These are phyloP conservation scores for Astrocystis sublimbata DNA, from an alignment of 495 filamentous ascomycete species.

Conservation along the genomic window DNA sequence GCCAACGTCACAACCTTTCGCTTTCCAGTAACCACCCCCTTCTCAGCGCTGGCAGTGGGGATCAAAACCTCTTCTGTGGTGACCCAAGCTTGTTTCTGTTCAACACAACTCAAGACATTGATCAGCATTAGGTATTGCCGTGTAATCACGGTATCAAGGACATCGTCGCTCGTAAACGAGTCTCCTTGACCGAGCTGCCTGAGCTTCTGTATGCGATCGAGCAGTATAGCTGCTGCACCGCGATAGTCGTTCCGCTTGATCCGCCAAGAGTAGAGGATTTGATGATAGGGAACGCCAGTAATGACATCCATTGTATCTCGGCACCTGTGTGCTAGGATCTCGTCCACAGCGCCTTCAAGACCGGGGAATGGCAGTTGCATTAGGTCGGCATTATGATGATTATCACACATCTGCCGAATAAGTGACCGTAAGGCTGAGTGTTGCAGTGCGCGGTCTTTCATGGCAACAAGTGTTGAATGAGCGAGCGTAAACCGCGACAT, in stretches of 20 bases:
- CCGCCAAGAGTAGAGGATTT: slow-evolving; percentile 87
- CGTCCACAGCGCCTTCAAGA: slow-evolving; percentile 75
- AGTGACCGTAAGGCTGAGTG: slow-evolving; percentile 63
- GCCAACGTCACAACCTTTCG: slow-evolving; percentile 75
- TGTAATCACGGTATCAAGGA: slow-evolving; percentile 57
- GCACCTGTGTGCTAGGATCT: slow-evolving; percentile 66
- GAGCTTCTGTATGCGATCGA: slow-evolving; percentile 60
- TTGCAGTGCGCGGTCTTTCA: slow-evolving; percentile 68
- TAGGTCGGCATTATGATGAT: slow-evolving; percentile 65
- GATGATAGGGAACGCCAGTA: slow-evolving; percentile 66
- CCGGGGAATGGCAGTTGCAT: slow-evolving; percentile 75
- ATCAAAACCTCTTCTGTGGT: slow-evolving; percentile 44
- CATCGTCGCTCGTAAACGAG: slow-evolving; percentile 49
- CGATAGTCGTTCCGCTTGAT: slow-evolving; percentile 82
- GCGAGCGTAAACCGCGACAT: slow-evolving; percentile 79
- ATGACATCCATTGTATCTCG: slow-evolving; percentile 57
- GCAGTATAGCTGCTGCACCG: slow-evolving; percentile 77
- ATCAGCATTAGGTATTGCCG: slow-evolving; percentile 80
- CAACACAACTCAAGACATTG: slow-evolving; percentile 84
- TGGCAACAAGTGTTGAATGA: slow-evolving; percentile 71
- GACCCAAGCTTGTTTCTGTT: slow-evolving; percentile 74
- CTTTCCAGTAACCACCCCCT: slow-evolving; percentile 28
- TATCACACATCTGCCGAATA: slow-evolving; percentile 68
- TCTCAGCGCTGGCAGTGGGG: slow-evolving; percentile 10
- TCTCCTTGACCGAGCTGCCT: slow-evolving; percentile 49